A percentile compares a stretch with the other conserved stretches of the same genome.
These are phyloP conservation scores for Bigelowiella natans DNA, from an alignment of 78 protist genomes.

Conservation along the genomic window DNA sequence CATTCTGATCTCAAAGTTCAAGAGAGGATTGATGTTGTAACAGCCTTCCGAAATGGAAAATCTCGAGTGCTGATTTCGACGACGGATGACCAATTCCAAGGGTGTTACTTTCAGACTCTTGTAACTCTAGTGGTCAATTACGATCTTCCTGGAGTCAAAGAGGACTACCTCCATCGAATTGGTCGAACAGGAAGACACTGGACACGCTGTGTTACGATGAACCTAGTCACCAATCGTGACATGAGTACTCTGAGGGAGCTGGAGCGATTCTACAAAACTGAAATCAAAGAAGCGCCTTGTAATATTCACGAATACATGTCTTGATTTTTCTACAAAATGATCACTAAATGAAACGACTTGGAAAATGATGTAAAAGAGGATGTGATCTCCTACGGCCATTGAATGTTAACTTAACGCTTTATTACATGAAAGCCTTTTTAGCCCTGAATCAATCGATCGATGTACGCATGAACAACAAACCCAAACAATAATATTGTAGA, in stretches of 20 bases:
- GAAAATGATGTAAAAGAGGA: too few species aligned
- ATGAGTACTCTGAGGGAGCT: conserved; percentile 37
- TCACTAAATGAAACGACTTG: too few species aligned
- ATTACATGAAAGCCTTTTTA: too few species aligned
- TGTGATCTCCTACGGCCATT: too few species aligned
- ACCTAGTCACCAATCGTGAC: conserved; percentile 96
- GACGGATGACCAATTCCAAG: conserved; percentile 44
- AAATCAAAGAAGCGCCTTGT: conserved; percentile 43
- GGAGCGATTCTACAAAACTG: conserved; percentile 43
- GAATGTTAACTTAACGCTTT: too few species aligned
- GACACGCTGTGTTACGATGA: conserved; percentile 93
- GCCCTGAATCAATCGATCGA: too few species aligned
- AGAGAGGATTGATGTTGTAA: conserved; percentile 92
- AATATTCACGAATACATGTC: conserved; percentile 23
- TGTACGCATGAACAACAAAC: too few species aligned
- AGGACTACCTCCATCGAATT: conserved; percentile 94
- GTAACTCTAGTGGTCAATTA: conserved; percentile 98
- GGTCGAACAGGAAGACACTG: conserved; percentile 97
- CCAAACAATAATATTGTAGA: too few species aligned
- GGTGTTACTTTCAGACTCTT: conserved; percentile 92
- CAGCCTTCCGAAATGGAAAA: conserved; percentile 85
- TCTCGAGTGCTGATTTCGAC: conserved; percentile 92
- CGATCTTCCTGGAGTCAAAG: conserved; percentile 86
- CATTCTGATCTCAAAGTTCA: conserved; percentile 92
- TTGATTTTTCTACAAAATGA: too few species aligned